phyloP scores from a whole-genome alignment of 371 early-diverging fungal species.

The Paraphysoderma sedebokerense region DNA sequence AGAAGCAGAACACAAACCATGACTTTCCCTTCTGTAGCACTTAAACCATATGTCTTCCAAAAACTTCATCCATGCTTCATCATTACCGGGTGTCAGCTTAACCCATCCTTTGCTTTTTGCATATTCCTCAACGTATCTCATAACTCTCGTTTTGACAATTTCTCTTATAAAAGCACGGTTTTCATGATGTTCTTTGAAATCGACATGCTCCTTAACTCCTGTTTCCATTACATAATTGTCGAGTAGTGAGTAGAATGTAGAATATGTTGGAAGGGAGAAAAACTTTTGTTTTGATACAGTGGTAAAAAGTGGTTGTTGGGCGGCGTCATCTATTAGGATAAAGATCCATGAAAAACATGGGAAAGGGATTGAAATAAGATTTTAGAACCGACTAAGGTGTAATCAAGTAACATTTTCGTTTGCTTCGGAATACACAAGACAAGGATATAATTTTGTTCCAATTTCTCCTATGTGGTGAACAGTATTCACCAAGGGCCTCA shows the following conservation, averaged over 20 bases:
- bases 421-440: no score
- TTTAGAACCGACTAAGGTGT: no score
- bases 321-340: no score
- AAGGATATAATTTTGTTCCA: no score
- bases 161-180: constrained; percentile 18
- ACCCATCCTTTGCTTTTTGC: constrained; percentile 9
- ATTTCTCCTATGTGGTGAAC: no score
- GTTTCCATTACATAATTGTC: constrained; percentile 19
- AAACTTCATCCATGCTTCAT: background rate
- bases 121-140: constrained; percentile 14
- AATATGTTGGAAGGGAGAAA: constrained; percentile 13
- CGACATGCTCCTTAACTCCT: constrained; percentile 16
- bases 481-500: no score
- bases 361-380: no score
- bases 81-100: constrained; percentile 1
- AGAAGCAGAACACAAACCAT: background rate
- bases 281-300: constrained; percentile 9
- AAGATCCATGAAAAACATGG: no score
- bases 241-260: constrained; percentile 16
- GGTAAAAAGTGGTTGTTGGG: constrained; percentile 11
- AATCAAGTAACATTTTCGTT: no score
- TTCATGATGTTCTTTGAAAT: constrained; percentile 10
- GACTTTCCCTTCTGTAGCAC: constrained; percentile 5
- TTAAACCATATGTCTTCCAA: constrained; percentile 23
- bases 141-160: constrained; percentile 11